Conservation (phyloP, 345 rosid genomes). For the Garcia nutans region DNA sequence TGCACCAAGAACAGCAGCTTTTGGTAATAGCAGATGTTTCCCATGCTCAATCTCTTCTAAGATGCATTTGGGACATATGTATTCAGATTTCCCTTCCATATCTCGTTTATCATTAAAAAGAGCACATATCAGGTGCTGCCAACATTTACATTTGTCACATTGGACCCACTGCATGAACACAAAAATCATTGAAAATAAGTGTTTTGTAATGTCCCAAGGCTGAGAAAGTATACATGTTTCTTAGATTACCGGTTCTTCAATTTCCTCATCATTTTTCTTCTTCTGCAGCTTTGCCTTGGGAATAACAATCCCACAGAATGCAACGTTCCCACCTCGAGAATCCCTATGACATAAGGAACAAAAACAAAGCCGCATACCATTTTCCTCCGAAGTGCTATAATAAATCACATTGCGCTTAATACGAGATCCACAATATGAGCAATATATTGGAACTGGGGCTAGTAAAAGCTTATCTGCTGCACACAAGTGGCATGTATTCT, state of each 20-base stretch:
- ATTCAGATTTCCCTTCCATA: constrained; percentile 35
- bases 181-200: not conserved
- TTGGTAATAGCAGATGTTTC: constrained; percentile 12
- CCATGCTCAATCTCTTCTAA: constrained; percentile 39
- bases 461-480: constrained; percentile 30
- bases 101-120: constrained; percentile 48
- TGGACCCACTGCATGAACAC: constrained; percentile 51
- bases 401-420: constrained; percentile 34
- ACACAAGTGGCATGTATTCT: constrained; percentile 52
- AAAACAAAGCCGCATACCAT: constrained; percentile 33
- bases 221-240: not conserved
- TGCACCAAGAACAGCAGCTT: constrained; percentile 36
- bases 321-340: constrained; percentile 22
- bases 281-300: constrained; percentile 35
- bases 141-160: constrained; percentile 48
- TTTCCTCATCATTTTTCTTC: constrained; percentile 37
- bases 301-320: constrained; percentile 31
- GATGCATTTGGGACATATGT: constrained; percentile 54
- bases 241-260: constrained; percentile 42
- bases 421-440: constrained; percentile 38
- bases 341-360: constrained; percentile 42
- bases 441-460: constrained; percentile 47
- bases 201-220: not conserved
- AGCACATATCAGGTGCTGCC: constrained; percentile 74
- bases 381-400: constrained; percentile 36